Percentiles rank a stretch among this genome's conserved stretches.
Evolutionary conservation across 768 basidiomycete genomes (phyloP).

Genomic region (Calocera cornea): DNA sequence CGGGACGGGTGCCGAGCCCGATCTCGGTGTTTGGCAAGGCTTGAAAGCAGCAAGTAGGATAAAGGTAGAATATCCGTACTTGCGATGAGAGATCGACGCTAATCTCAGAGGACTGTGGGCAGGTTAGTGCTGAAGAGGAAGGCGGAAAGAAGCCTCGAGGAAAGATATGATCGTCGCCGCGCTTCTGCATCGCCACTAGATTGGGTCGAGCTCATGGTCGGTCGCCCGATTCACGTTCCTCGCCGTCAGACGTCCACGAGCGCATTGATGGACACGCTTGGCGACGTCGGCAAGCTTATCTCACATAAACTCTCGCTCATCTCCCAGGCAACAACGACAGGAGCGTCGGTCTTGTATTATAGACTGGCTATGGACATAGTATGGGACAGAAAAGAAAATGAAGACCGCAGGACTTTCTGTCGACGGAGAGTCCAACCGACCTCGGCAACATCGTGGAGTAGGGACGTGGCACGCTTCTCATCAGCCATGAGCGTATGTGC

Average conservation of each 20-base stretch:
- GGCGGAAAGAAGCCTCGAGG: background rate
- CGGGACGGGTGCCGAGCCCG: too few relatives aligned
- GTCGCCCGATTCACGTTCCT: background rate
- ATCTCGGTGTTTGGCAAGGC: too few relatives aligned
- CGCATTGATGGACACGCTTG: background rate
- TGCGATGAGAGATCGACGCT: too few relatives aligned
- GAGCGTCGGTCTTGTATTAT: background rate
- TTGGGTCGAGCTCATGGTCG: background rate
- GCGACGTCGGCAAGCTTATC: background rate
- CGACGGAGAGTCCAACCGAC: background rate
- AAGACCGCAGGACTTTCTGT: background rate
- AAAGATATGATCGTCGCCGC: background rate
- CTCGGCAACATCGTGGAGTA: background rate
- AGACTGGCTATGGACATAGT: background rate
- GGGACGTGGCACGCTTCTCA: background rate
- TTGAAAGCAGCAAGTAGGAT: too few relatives aligned
- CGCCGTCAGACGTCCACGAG: background rate
- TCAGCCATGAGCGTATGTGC: background rate
- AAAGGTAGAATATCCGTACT: too few relatives aligned
- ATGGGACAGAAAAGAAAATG: too few relatives aligned
- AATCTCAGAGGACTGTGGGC: background rate
- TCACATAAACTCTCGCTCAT: background rate
- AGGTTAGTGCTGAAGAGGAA: background rate
- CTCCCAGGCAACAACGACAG: background rate
- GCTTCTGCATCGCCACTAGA: slow-evolving; percentile 2